Base-by-base conservation (phyloP, 768 basidiomycete genomes). In the Lepiota venenata region DNA sequence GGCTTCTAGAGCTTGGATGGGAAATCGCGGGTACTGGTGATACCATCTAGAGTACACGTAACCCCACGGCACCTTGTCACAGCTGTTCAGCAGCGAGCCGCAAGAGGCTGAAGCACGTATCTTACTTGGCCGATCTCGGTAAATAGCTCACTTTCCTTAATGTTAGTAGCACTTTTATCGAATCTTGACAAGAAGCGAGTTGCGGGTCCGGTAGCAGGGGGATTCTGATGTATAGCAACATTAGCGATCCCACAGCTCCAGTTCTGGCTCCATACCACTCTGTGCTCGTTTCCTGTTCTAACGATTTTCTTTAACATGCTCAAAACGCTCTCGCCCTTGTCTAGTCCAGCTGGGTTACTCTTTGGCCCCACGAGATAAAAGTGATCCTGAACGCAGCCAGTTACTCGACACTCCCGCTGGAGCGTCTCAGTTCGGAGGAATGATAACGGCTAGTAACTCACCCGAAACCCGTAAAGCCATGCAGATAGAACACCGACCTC, bases 141-240 rank as follows among this genome's bases (percentile, higher is more conserved):
- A 53, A 81, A 82, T 9, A 82, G 55, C 45, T 67, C 62, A 21
- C 74, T 78, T 56, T 82, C 80, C 55, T 80, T 83, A 64, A 83
- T 80, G 59, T 83, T 81, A 0, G 80, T 82, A 5, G 81, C 80
- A 50, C 78, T 78, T 59, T 81, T 82, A 58, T 83, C 80, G 56
- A 71, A 83, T 3, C 81, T 75, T 2, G 79, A 79, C 12, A 82
- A 70, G 63, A 82, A 82, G 22, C 78, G 75, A 10, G 73, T 74
- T 5, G 78, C 62, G 2, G 63, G 66, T 1, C 66, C 70, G 3
- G 10, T 16, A 32, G 63, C 27, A 2, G 45, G 45, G 14, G 25
- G 60, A 14, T 60, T 58, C 7, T 70, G 58, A n/a, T 63, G 52
- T 25, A 25, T 69, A 59, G 56, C 73, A 57, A 51, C 55, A 9